Evolutionary conservation across 768 basidiomycete genomes (phyloP).

Genomic region (Suillus spraguei): DNA sequence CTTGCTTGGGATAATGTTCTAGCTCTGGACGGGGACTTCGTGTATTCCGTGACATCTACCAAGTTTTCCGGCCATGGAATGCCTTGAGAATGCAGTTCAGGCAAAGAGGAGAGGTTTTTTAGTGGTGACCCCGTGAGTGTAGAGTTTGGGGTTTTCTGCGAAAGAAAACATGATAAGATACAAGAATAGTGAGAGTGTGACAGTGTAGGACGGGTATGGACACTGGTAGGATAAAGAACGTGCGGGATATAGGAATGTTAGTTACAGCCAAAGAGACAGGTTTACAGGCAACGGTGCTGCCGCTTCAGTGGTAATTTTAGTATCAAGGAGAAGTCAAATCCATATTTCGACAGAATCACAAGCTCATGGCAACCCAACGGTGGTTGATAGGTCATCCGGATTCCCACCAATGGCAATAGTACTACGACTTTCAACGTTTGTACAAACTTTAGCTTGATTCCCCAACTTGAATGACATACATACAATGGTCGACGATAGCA

Average conservation of each 20-base stretch:
- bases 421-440: background rate
- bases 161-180: conserved; percentile 63
- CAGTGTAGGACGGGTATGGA: conserved; percentile 2
- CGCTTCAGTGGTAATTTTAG: conserved; percentile 1
- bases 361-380: conserved; percentile 1
- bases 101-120: conserved; percentile 77
- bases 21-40: conserved; percentile 37
- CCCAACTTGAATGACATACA: conserved; percentile 29
- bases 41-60: conserved; percentile 70
- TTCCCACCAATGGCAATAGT: background rate
- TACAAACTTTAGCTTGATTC: conserved; percentile 14
- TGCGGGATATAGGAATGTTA: conserved; percentile 10
- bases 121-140: conserved; percentile 45
- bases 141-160: conserved; percentile 62
- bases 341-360: conserved; percentile 10
- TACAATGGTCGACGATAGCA: conserved; percentile 31
- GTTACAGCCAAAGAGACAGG: conserved; percentile 15
- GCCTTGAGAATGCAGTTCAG: conserved; percentile 71
- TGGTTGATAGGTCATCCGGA: background rate
- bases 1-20: conserved; percentile 49
- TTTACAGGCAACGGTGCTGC: conserved; percentile 15
- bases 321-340: conserved; percentile 24
- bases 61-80: conserved; percentile 87
- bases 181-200: conserved; percentile 21
- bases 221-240: conserved; percentile 30